Evolutionary conservation across 768 basidiomycete species (phyloP).

Genomic region (Mycena amicta): DNA sequence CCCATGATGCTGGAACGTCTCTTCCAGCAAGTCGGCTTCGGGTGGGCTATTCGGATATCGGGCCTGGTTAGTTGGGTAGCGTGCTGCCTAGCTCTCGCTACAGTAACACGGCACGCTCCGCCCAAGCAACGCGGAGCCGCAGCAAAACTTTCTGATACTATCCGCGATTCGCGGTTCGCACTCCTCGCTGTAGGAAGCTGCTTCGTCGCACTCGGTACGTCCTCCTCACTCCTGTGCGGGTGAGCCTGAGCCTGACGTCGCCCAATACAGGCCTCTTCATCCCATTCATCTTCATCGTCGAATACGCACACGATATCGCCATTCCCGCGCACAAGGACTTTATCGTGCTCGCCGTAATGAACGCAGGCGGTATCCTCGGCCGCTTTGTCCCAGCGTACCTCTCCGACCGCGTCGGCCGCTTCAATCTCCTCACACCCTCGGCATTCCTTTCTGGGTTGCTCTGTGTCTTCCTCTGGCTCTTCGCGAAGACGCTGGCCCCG

Average conservation of each 20-base stretch:
- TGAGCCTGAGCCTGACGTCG: neutral
- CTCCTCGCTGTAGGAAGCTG: conserved; percentile 57
- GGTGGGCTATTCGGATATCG: conserved; percentile 62
- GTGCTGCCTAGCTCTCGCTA: conserved; percentile 50
- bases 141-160: conserved; percentile 34
- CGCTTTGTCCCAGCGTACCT: conserved; percentile 65
- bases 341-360: conserved; percentile 66
- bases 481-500: conserved; percentile 39
- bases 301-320: conserved; percentile 52
- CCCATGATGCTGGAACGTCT: conserved; percentile 64
- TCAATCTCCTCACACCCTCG: conserved; percentile 66
- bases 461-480: conserved; percentile 61
- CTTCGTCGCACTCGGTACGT: conserved; percentile 63
- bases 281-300: conserved; percentile 71
- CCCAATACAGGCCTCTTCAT: conserved; percentile 61
- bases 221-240: neutral
- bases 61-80: conserved; percentile 48
- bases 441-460: conserved; percentile 65
- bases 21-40: conserved; percentile 58
- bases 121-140: conserved; percentile 31
- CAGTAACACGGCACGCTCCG: conserved; percentile 42
- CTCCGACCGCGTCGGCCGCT: conserved; percentile 66
- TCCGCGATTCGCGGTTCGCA: conserved; percentile 54
- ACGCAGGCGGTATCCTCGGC: conserved; percentile 67
- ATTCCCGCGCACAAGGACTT: conserved; percentile 45